These are phyloP conservation scores for Dactylonectria estremocensis DNA, from an alignment of 2,329 filamentous ascomycete genomes.

Conservation along the genomic window DNA sequence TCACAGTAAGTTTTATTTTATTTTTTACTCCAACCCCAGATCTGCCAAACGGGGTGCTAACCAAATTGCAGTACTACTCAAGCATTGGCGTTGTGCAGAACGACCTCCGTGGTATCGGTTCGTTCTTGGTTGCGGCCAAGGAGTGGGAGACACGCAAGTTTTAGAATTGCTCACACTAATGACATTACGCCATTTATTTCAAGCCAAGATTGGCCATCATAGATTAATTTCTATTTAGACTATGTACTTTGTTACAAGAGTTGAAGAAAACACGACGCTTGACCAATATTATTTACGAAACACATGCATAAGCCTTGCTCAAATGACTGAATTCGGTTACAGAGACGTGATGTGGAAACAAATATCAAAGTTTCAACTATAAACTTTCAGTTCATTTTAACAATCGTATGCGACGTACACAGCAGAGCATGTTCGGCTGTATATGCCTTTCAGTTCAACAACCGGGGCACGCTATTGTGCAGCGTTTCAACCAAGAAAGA, in stretches of 20 bases:
- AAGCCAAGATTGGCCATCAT: background rate
- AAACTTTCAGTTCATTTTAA: too few relatives aligned
- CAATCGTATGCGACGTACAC: too few relatives aligned
- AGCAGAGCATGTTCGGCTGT: too few relatives aligned
- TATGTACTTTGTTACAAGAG: background rate
- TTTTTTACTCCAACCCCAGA: rapidly evolving
- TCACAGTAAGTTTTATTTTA: conserved; percentile 64
- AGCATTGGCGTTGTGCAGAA: conserved; percentile 46
- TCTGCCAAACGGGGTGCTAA: background rate
- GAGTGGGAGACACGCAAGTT: conserved; percentile 46
- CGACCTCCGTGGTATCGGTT: conserved; percentile 49
- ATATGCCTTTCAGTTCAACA: too few relatives aligned
- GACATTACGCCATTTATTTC: background rate
- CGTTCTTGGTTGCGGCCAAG: conserved; percentile 48
- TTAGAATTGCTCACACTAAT: conserved; percentile 4
- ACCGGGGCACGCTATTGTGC: too few relatives aligned
- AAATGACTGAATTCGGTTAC: too few relatives aligned
- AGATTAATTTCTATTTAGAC: conserved; percentile 9
- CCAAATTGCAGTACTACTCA: conserved; percentile 45
- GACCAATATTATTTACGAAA: background rate
- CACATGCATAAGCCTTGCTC: too few relatives aligned
- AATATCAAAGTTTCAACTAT: too few relatives aligned
- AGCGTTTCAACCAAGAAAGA: too few relatives aligned
- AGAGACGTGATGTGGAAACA: too few relatives aligned
- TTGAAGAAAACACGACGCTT: background rate